Evolutionary conservation across 2,329 filamentous ascomycete species (phyloP).

Genomic region (Metarhizium anisopliae): DNA sequence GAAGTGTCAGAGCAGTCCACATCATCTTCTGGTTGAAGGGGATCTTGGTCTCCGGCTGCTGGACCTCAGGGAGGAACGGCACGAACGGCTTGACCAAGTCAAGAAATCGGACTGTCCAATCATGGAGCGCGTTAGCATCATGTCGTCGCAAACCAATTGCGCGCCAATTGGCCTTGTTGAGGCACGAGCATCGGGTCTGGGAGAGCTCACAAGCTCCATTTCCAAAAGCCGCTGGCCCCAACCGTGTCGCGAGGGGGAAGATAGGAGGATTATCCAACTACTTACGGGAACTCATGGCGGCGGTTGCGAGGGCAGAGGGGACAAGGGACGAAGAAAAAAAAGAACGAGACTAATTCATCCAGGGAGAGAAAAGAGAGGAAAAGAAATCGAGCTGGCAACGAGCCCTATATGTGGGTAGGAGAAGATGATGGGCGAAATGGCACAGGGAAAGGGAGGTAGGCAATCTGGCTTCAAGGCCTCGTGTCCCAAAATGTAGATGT

Average conservation of each 20-base stretch:
- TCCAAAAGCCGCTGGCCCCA: constrained; percentile 5
- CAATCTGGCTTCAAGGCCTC: constrained; percentile 33
- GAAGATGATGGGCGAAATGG: constrained; percentile 21
- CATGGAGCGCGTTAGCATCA: constrained; percentile 18
- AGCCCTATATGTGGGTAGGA: constrained; percentile 25
- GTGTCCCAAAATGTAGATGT: constrained; percentile 31
- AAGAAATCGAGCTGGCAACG: constrained; percentile 26
- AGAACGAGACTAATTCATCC: constrained; percentile 32
- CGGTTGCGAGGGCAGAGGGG: constrained; percentile 18
- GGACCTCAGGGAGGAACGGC: constrained; percentile 98
- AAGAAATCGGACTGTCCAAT: constrained; percentile 80
- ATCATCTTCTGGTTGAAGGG: constrained; percentile 98
- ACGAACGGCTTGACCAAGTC: constrained; percentile 99
- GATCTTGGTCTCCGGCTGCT: constrained; percentile 95
- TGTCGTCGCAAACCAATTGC: constrained; percentile 17
- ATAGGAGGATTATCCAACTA: constrained; percentile 14
- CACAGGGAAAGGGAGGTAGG: constrained; percentile 26
- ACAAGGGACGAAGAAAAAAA: constrained; percentile 19
- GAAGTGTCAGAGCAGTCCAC: constrained; percentile 88
- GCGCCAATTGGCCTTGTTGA: constrained; percentile 6
- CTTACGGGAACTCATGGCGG: constrained; percentile 49
- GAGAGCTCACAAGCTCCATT: constrained; percentile 2
- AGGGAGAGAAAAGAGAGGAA: constrained; percentile 24
- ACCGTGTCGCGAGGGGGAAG: neutral
- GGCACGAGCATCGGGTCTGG: constrained; percentile 3